These are phyloP conservation scores for Astrothelium subdiscretum DNA, from an alignment of 495 filamentous ascomycete species.

Conservation along the genomic window DNA sequence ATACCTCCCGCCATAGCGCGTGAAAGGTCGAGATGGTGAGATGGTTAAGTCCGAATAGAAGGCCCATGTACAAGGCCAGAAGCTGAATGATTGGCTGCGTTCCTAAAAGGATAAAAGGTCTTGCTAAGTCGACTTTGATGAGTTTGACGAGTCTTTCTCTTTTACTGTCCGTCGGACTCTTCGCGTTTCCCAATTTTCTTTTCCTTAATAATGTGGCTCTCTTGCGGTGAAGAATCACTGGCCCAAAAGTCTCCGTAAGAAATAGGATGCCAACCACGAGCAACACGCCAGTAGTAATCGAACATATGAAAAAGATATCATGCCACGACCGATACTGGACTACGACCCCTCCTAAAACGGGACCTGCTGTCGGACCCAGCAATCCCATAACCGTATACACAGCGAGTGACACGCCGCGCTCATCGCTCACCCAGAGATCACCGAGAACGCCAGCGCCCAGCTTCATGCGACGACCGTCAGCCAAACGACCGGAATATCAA, in stretches of 20 bases:
- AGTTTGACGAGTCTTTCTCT: constrained; percentile 19
- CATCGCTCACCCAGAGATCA: constrained; percentile 1
- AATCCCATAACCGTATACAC: constrained; percentile 6
- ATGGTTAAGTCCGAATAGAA: constrained; percentile 31
- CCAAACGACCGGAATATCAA: too few species aligned
- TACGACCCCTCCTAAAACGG: constrained; percentile 35
- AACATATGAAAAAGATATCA: constrained; percentile 37
- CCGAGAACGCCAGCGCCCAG: constrained; percentile 6
- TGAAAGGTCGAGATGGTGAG: constrained; percentile 32
- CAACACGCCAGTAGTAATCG: constrained; percentile 35
- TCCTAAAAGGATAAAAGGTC: constrained; percentile 30
- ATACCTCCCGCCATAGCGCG: not conserved
- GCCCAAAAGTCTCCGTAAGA: constrained; percentile 36
- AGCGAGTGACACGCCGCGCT: constrained; percentile 20
- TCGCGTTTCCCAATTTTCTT: constrained; percentile 7
- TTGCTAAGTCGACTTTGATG: constrained; percentile 22
- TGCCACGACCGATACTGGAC: constrained; percentile 29
- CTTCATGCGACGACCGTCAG: too few species aligned
- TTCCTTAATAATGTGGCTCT: too few species aligned
- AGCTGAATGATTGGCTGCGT: constrained; percentile 31
- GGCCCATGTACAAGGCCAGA: constrained; percentile 28
- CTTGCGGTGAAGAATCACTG: too few species aligned
- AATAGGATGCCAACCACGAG: constrained; percentile 32
- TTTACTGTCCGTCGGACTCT: constrained; percentile 9
- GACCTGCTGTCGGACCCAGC: constrained; percentile 22